Evolutionary conservation across 768 basidiomycete species (phyloP).

Genomic region (Tulasnella calospora): DNA sequence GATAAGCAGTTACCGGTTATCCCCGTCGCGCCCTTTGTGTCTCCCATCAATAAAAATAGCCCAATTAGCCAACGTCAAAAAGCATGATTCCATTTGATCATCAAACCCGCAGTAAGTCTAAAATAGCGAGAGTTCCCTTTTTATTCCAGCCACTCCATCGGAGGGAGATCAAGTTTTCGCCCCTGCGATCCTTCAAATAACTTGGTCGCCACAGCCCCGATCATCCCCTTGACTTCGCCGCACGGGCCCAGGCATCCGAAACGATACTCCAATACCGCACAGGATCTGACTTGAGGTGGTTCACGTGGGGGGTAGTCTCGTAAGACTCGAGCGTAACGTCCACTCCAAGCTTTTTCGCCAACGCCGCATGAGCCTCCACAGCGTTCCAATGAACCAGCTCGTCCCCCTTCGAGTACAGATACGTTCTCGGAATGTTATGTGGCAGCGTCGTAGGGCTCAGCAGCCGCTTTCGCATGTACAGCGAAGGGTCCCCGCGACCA

Average conservation of each 20-base stretch:
- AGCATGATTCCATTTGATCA: too few species aligned
- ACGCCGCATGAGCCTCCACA: slow-evolving; percentile 29
- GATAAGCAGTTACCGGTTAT: not conserved
- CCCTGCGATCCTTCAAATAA: not conserved
- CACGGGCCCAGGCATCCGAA: slow-evolving; percentile 22
- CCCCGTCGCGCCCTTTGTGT: not conserved
- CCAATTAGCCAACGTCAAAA: too few species aligned
- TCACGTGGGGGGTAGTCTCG: slow-evolving; percentile 29
- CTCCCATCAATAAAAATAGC: too few species aligned
- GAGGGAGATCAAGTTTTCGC: not conserved
- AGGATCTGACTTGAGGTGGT: slow-evolving; percentile 28
- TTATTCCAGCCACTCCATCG: not conserved
- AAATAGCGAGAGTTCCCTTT: too few species aligned
- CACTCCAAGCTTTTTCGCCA: slow-evolving; percentile 2
- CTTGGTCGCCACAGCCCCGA: not conserved
- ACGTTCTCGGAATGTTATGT: slow-evolving; percentile 28
- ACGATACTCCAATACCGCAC: slow-evolving; percentile 30
- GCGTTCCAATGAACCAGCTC: slow-evolving; percentile 27
- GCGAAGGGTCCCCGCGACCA: not conserved
- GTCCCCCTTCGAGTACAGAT: slow-evolving; percentile 30
- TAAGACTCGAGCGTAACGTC: slow-evolving; percentile 26
- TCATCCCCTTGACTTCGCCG: not conserved
- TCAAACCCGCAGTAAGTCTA: too few species aligned
- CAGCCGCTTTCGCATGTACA: slow-evolving; percentile 16
- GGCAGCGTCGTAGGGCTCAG: slow-evolving; percentile 25